Percentiles rank a stretch among this genome's conserved stretches.
Evolutionary conservation across 2,329 filamentous ascomycete species (phyloP).

Genomic region (Exserohilum rostratum): DNA sequence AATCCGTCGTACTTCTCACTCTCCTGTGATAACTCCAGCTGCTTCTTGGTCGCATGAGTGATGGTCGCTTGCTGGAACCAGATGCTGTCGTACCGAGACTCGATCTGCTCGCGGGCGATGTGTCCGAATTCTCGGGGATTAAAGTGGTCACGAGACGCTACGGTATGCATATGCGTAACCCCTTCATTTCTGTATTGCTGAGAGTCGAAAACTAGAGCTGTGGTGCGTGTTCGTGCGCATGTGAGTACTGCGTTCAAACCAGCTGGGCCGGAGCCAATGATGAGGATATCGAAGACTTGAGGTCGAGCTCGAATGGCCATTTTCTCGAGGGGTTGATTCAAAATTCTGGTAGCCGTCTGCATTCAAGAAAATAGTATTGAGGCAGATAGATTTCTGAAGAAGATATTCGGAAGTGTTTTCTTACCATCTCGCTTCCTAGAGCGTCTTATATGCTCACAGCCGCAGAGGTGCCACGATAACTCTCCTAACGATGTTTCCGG

Average conservation of each 20-base stretch:
- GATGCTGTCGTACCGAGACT: slow-evolving; percentile 46
- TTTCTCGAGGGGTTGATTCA: neutral
- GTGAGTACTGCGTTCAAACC: slow-evolving; percentile 51
- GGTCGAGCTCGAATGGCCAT: slow-evolving; percentile 7
- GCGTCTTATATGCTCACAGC: neutral
- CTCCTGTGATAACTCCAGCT: slow-evolving; percentile 16
- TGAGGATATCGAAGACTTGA: slow-evolving; percentile 31
- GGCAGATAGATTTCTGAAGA: too few relatives aligned
- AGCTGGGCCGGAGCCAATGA: slow-evolving; percentile 53
- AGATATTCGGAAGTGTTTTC: neutral
- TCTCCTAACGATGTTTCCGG: neutral
- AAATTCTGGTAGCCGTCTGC: neutral
- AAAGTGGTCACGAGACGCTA: slow-evolving; percentile 38
- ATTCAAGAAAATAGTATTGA: neutral
- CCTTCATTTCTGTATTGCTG: slow-evolving; percentile 52
- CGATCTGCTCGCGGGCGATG: slow-evolving; percentile 44
- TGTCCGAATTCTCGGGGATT: slow-evolving; percentile 35
- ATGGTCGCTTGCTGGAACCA: slow-evolving; percentile 39
- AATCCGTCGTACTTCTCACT: slow-evolving; percentile 41
- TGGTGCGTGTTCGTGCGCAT: slow-evolving; percentile 49
- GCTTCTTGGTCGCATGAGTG: slow-evolving; percentile 29
- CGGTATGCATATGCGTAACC: slow-evolving; percentile 54
- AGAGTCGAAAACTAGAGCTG: slow-evolving; percentile 53
- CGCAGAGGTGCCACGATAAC: neutral
- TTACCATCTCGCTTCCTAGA: neutral